Base-by-base conservation (phyloP, 2,329 filamentous ascomycete genomes). In the Hypoxylon sp. region DNA sequence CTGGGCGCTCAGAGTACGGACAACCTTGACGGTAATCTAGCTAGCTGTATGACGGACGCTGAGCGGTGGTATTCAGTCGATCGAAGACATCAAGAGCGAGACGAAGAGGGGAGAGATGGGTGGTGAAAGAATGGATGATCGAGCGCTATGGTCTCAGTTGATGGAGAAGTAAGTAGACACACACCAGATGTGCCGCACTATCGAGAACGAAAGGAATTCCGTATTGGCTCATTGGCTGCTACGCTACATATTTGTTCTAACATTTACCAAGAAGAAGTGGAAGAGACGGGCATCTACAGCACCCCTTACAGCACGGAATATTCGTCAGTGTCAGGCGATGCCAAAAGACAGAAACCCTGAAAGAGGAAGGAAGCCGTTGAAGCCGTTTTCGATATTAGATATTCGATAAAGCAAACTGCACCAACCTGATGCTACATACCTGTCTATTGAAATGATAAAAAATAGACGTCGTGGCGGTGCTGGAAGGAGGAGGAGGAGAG, bases 241-340 rank as follows among this genome's bases (percentile, higher is more conserved):
- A 58, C 21, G 43, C 55, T 58, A 58, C 45, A 58, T 58, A 38
- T 58, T 49, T 50, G 55, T 58, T 49, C 55, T 38, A 13, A 58
- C 45, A 57, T 28, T 36, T 49, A 38, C 28, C 30, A 58, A 49
- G 43, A 45, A 19, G 51, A 58, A 49, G 43, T 21, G n/a, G n/a
- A 58, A 41, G 25, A 45, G 41, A 49, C 55, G 32, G 55, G 43
- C 55, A 49, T 58, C 41, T 48, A 58, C 53, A 48, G 43, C 41
- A 36, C 53, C 53, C 41, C 53, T 57, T 57, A 46, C 94, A 51
- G 17, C 30, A 36, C 30, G n/a, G n/a, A n/a, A n/a, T n/a, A n/a
- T n/a, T n/a, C n/a, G n/a, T n/a, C n/a, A n/a, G n/a, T n/a, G n/a
- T n/a, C n/a, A n/a, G n/a, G n/a, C n/a, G n/a, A n/a, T n/a, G n/a